Base-by-base conservation (phyloP, 1,284 basidiomycete species). In the Cryptococcus hybrid region DNA sequence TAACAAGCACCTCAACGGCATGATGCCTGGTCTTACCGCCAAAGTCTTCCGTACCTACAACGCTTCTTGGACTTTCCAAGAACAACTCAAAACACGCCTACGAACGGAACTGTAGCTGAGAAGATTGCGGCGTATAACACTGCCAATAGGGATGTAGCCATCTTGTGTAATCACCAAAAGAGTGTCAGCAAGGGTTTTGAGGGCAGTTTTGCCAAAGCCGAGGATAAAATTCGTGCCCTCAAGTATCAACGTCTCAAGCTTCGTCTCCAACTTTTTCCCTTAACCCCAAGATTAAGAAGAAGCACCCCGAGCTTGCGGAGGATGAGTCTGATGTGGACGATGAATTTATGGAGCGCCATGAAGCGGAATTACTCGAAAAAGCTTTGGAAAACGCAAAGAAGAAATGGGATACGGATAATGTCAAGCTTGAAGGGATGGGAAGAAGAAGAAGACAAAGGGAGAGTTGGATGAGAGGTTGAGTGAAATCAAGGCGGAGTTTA, bases 11-110 rank as follows among this genome's bases (percentile, higher is more conserved):
- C 82, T 98, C 57, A 85, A 84, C 47, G 85, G 84, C 44, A 92
- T 95, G 76, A 98, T 97, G 93, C 90, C 92, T 65, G 94, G 94
- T 13, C 83, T 98, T 30, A 94, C 93, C 1, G 93, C 93, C 55
- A 98, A 97, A 77, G 93, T 98, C 24, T 98, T 98, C 83, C 93
- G 93, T 91, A 98, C 93, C 56, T 98, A 90, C 80, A 98, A 98
- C 72, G 93, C 93, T 13, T 97, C 93, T 35, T 86, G 86, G 77
- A 95, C 93, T 1, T 95, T 97, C 82, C 91, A 96, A 73, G 80
- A 88, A 51, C 86, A 95, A 65, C 18, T 47, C 13, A 88, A 92
- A 85, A 85, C 61, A 87, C 85, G 2, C 86, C 90, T 0, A 81
- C 82, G 65, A 82, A 86, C 64, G 87, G 85, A 1, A 87, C 88